These are phyloP conservation scores for Fusarium sublunatum DNA, from an alignment of 2,329 filamentous ascomycete species.

Conservation along the genomic window DNA sequence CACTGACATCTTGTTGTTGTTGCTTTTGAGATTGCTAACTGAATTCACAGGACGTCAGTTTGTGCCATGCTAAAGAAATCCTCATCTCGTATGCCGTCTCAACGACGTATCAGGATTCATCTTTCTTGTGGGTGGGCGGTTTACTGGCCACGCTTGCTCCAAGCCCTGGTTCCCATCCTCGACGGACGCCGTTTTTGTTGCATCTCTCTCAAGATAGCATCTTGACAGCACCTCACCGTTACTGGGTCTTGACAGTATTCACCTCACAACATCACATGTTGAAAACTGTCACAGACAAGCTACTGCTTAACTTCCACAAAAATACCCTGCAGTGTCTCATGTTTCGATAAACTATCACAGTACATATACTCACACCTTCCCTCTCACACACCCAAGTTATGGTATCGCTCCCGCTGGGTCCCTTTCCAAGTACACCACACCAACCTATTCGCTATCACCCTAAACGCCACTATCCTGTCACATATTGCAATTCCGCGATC, in stretches of 20 bases:
- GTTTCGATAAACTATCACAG: neutral
- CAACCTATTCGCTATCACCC: neutral
- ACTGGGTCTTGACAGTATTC: neutral
- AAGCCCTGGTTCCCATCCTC: neutral
- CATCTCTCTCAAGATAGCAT: neutral
- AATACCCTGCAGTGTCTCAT: constrained; percentile 1
- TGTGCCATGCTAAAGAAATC: neutral
- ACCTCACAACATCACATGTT: neutral
- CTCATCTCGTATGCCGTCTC: neutral
- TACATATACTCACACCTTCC: neutral
- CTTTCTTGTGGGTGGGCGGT: constrained; percentile 7
- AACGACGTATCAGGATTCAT: constrained; percentile 22
- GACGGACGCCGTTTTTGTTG: neutral
- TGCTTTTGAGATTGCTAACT: neutral
- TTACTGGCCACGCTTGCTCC: constrained; percentile 13
- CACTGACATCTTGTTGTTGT: neutral
- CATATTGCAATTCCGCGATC: constrained; percentile 5
- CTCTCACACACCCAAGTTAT: neutral
- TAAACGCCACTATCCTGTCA: constrained; percentile 14
- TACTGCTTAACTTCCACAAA: neutral
- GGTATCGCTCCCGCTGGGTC: constrained; percentile 16
- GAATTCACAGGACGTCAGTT: neutral
- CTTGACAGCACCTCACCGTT: neutral
- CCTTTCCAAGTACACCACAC: constrained; percentile 12
- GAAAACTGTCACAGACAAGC: neutral